Evolutionary conservation across 768 basidiomycete genomes (phyloP), one percentile per base, ranked within the genome.

Genomic region (Podaxis sp.): DNA sequence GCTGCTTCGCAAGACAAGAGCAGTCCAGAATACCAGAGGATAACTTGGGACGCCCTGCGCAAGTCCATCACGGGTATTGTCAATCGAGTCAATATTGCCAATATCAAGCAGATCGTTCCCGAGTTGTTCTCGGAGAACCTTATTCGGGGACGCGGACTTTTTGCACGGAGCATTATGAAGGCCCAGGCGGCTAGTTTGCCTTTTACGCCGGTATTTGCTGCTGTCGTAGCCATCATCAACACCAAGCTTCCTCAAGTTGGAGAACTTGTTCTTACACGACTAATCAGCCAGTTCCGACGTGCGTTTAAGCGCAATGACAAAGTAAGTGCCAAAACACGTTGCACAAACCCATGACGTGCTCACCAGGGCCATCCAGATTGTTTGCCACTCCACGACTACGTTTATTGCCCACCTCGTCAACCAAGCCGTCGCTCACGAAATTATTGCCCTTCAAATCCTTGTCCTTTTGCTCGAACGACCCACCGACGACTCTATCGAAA

Each of bases 21-120:
- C 52, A 90, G 91, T 63, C 69, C 88, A 20, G 96, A 97, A 76
- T 99, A 91, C 75, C 97, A 99, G 75, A 85, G 97, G 10, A 77
- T 99, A 63, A 92, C 94, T 10, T 99, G 97, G 97, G 97, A 99
- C 71, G 97, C 97, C 1, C 78, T 99, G 64, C 88, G 96, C 72
- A 99, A 99, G 77, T 93, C 90, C 56, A 91, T 99, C 70, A 99
- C 97, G 30, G 97, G 97, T 94, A 90, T 99, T 68, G 96, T 99
- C 82, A 99, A 99, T 82, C 91, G 97, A 82, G 93, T 99, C 78
- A 98, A 99, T 74, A 83, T 95, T 20, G 83, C 88, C 68, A 99
- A 99, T 74, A 99, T 99, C 85, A 97, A 98, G 76, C 85, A 90
- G 69, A 85, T 96, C 66, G 85, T 95, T 0, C 93, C 94, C 0